A percentile compares a stretch with the other conserved stretches of the same genome.
Conservation (phyloP, 2,329 filamentous ascomycete genomes). For the Capronia epimyces region DNA sequence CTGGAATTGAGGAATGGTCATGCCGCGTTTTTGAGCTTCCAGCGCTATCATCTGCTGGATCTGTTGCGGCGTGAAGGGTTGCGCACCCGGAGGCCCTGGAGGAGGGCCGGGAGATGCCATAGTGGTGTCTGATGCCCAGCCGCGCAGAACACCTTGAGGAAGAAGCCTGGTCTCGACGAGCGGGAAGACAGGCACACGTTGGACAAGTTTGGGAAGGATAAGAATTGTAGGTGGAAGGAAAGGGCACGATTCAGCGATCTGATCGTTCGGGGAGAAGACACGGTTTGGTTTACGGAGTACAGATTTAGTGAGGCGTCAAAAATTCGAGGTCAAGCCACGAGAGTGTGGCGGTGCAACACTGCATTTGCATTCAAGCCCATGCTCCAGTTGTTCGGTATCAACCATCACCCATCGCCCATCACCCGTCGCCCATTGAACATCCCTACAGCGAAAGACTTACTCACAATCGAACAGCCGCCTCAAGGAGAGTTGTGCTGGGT, state of each 20-base stretch:
- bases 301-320: background rate
- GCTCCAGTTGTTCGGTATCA: no score
- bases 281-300: constrained; percentile 15
- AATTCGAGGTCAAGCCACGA: background rate
- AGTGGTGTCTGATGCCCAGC: constrained; percentile 3
- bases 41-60: constrained; percentile 27
- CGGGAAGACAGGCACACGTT: no score
- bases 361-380: no score
- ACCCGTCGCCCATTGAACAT: no score
- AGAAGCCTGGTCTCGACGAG: no score
- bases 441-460: no score
- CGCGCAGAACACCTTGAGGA: background rate
- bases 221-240: background rate
- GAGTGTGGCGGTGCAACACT: no score
- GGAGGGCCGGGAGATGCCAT: constrained; percentile 33
- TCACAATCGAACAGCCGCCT: no score
- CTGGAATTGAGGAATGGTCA: constrained; percentile 76
- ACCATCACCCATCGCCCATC: no score
- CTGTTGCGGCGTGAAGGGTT: constrained; percentile 22
- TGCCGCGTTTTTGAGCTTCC: constrained; percentile 77
- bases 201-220: no score
- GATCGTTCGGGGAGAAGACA: constrained; percentile 10
- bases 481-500: no score
- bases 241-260: background rate
- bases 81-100: constrained; percentile 14